Evolutionary conservation across 2,329 filamentous ascomycete species (phyloP).

Genomic region (Dothideomycetidae sp.): DNA sequence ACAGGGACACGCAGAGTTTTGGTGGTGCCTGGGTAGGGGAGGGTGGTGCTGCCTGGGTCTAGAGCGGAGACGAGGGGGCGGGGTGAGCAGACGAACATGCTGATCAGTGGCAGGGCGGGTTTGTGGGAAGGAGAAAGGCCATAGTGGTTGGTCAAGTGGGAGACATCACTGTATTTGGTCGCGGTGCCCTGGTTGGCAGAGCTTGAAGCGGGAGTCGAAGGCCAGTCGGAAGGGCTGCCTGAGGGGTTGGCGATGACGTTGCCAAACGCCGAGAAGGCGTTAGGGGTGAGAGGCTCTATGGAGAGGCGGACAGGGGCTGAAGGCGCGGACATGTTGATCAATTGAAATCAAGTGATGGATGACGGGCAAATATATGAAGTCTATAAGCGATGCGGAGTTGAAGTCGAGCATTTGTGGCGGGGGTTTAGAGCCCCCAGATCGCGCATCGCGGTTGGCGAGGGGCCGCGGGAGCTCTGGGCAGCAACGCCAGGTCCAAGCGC

Average conservation of each 20-base stretch:
- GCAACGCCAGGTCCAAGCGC: not conserved
- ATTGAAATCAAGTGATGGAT: no score
- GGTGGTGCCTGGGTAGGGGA: slow-evolving; percentile 8
- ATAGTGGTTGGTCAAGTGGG: slow-evolving; percentile 60
- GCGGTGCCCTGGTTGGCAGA: slow-evolving; percentile 23
- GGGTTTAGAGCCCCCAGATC: no score
- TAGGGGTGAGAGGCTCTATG: slow-evolving; percentile 51
- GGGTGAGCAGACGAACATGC: slow-evolving; percentile 76
- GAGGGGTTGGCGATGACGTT: slow-evolving; percentile 59
- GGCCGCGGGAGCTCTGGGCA: not conserved
- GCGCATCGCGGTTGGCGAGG: no score
- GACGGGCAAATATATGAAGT: no score
- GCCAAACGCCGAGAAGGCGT: slow-evolving; percentile 65
- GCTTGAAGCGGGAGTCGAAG: slow-evolving; percentile 3
- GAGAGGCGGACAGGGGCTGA: slow-evolving; percentile 31
- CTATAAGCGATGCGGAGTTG: no score
- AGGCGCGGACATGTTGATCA: no score
- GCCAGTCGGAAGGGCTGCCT: slow-evolving; percentile 25
- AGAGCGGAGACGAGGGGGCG: slow-evolving; percentile 32
- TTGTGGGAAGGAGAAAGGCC: slow-evolving; percentile 45
- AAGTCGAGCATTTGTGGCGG: not conserved
- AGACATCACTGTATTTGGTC: slow-evolving; percentile 71
- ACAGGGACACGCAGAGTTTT: slow-evolving; percentile 4
- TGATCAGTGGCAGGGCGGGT: slow-evolving; percentile 52
- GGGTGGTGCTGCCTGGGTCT: slow-evolving; percentile 4